Conservation (phyloP, 495 filamentous ascomycete genomes). For the Penicillium ucsense region DNA sequence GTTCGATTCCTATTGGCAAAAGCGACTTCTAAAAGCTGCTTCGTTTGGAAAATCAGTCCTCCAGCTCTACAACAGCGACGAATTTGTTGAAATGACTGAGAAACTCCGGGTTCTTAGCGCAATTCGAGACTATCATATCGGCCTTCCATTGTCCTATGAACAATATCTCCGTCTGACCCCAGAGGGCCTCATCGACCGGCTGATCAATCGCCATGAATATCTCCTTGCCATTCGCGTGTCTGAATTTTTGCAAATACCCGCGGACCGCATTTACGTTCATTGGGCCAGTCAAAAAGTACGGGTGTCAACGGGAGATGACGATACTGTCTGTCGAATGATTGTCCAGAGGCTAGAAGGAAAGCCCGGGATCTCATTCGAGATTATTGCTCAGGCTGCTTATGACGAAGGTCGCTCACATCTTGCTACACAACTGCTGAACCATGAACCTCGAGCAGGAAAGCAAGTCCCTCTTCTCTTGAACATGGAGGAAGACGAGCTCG, state of each 20-base stretch:
- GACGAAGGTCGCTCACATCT: slow-evolving; percentile 83
- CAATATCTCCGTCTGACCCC: slow-evolving; percentile 83
- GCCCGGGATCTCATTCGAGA: slow-evolving; percentile 86
- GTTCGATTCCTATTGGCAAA: slow-evolving; percentile 85
- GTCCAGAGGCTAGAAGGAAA: slow-evolving; percentile 80
- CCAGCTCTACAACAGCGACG: slow-evolving; percentile 92
- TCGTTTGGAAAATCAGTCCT: slow-evolving; percentile 96
- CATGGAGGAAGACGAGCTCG: slow-evolving; percentile 94
- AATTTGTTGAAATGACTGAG: slow-evolving; percentile 98
- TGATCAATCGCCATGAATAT: slow-evolving; percentile 85
- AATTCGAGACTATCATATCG: slow-evolving; percentile 80
- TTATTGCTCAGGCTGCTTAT: slow-evolving; percentile 88
- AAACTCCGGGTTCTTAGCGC: slow-evolving; percentile 87
- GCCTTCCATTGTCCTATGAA: slow-evolving; percentile 84
- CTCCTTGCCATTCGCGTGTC: slow-evolving; percentile 84
- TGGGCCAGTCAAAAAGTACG: slow-evolving; percentile 96
- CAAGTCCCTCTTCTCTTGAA: slow-evolving; percentile 90
- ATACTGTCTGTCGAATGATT: slow-evolving; percentile 75
- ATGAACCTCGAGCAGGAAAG: slow-evolving; percentile 85
- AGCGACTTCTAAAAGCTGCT: slow-evolving; percentile 85
- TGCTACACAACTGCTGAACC: slow-evolving; percentile 82
- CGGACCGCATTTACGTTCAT: slow-evolving; percentile 85
- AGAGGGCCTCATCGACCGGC: slow-evolving; percentile 71
- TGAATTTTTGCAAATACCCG: slow-evolving; percentile 75
- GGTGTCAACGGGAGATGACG: slow-evolving; percentile 73